Evolutionary conservation across 352 stramenopile genomes (phyloP).

Genomic region (Globisporangium canariense): DNA sequence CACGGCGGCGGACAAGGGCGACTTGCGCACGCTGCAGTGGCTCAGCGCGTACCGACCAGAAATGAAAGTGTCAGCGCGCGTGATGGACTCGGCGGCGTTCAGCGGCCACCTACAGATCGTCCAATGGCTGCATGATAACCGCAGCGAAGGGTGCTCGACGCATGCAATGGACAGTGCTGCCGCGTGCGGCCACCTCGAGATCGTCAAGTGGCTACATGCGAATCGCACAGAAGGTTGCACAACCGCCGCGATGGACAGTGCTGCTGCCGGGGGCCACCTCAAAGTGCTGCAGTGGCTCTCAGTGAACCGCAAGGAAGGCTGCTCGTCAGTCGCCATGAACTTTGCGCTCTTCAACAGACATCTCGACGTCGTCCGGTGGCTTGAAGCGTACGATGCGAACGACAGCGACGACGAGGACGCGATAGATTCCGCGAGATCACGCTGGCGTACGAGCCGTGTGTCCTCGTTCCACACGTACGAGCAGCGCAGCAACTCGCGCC

Average conservation of each 20-base stretch:
- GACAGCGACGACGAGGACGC: constrained; percentile 15
- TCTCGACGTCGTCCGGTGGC: constrained; percentile 55
- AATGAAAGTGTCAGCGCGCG: constrained; percentile 49
- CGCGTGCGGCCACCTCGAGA: constrained; percentile 58
- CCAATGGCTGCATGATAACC: constrained; percentile 68
- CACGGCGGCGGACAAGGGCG: constrained; percentile 63
- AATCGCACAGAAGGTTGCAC: constrained; percentile 69
- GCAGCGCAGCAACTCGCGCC: constrained; percentile 18
- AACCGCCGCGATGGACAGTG: constrained; percentile 67
- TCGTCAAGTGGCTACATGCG: constrained; percentile 70
- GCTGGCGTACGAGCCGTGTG: constrained; percentile 15
- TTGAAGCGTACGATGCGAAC: constrained; percentile 41
- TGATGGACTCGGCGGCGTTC: constrained; percentile 82
- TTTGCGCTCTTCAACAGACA: constrained; percentile 71
- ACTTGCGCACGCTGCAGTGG: constrained; percentile 62
- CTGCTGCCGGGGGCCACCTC: constrained; percentile 59
- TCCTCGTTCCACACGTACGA: constrained; percentile 18
- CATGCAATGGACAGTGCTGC: constrained; percentile 79
- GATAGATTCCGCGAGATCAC: not conserved
- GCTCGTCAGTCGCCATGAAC: constrained; percentile 63
- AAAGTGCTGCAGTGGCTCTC: constrained; percentile 68
- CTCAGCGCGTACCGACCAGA: constrained; percentile 51
- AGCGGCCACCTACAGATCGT: constrained; percentile 65
- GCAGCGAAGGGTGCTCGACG: constrained; percentile 64
- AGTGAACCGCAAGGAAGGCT: constrained; percentile 55